Evolutionary conservation across 2,329 filamentous ascomycete species (phyloP), one percentile per base, ranked within the genome.

Genomic region (Ophiostoma sp.): DNA sequence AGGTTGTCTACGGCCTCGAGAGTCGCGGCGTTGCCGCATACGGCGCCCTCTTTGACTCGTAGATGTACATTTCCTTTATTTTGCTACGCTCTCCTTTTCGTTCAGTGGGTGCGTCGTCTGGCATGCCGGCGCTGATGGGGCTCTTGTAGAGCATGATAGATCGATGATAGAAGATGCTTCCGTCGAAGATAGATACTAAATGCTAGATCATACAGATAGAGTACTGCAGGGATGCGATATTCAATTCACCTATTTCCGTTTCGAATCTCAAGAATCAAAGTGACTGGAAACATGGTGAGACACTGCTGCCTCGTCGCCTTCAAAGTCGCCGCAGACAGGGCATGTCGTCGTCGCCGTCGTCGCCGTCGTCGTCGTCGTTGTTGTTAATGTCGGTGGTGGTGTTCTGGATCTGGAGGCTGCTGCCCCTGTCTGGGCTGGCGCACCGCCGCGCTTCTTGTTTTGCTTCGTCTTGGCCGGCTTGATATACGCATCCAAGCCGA

Each of bases 291-390:
- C 87, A 73, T 92, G 89, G 76, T 88, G 82, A 9, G 85, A 84
- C 9, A 92, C 87, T 8, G 89, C 89, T 0, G 80, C 78, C 73
- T 89, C 88, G 72, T 92, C 89, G 1, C 89, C 89, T 72, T 88
- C 82, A 75, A 91, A 92, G 0, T 74, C 77, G 3, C 81, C 81
- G 74, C 89, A 92, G 1, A 92, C 85, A 0, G 89, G 89, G 75
- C 89, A 92, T 5, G 76, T 81, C 5, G 76, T 70, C 8, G 64
- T 44, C 8, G 69, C 63, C 65, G 40, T 41, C 12, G 62, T 36
- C 4, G 66, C n/a, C n/a, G 40, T 3, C 40, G 36, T 11, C 55
- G 40, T 6, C 12, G 69, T 49, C n/a, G 66, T 27, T 14, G 63
- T 3, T 3, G 52, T 41, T 64, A 49, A 70, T 66, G n/a, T 69